Percentiles rank a stretch among this genome's conserved stretches.
These are phyloP conservation scores for Oryza glumipatula DNA, from an alignment of 176 grass and related monocot species.

Conservation along the genomic window DNA sequence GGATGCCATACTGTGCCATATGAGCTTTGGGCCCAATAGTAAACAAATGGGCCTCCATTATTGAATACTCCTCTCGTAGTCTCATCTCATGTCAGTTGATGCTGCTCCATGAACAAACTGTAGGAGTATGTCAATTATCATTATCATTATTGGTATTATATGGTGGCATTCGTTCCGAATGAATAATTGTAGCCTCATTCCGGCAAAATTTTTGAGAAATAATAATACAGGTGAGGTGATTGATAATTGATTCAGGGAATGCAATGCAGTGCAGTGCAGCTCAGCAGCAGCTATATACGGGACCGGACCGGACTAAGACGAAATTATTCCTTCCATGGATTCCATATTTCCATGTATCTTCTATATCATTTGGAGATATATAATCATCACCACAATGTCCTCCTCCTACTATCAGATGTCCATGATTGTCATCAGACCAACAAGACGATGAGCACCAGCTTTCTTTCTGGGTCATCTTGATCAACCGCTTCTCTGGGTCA, in stretches of 20 bases:
- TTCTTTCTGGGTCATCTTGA: conserved; percentile 22
- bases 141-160: conserved; percentile 27
- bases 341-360: conserved; percentile 40
- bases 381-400: conserved; percentile 24
- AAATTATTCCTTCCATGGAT: conserved; percentile 33
- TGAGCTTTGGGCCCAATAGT: not conserved
- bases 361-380: conserved; percentile 28
- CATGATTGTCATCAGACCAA: not conserved
- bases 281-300: conserved; percentile 42
- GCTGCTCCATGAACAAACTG: not conserved
- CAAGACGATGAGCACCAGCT: not conserved
- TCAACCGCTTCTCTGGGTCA: conserved; percentile 3
- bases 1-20: not conserved
- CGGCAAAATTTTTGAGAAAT: conserved; percentile 56
- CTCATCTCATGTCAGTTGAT: not conserved
- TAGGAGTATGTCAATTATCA: not conserved
- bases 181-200: conserved; percentile 48
- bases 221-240: conserved; percentile 30
- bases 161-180: conserved; percentile 27
- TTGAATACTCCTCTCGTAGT: too few species aligned
- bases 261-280: conserved; percentile 39
- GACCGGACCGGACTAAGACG: not conserved
- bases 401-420: conserved; percentile 6
- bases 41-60: not conserved
- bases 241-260: conserved; percentile 28